phyloP scores from a whole-genome alignment of 192 early-diverging fungal genomes.

The Chytriomyces confervae region DNA sequence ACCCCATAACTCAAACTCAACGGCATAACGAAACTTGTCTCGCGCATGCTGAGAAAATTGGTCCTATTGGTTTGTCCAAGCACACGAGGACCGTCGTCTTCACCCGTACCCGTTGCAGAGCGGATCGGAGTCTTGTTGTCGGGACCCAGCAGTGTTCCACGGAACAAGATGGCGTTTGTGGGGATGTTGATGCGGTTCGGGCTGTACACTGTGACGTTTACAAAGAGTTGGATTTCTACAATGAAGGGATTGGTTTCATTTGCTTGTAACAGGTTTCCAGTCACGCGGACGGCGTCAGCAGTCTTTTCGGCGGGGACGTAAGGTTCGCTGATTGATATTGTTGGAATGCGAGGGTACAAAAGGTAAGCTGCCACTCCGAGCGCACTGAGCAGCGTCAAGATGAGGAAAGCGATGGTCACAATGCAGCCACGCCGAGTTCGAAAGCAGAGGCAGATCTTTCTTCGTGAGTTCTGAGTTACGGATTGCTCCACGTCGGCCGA shows the following conservation, averaged over 20 bases:
- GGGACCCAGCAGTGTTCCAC: background rate
- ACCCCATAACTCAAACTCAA: background rate
- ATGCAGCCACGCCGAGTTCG: constrained; percentile 16
- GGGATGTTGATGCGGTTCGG: background rate
- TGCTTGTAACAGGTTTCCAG: constrained; percentile 6
- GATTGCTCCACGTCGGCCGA: no score
- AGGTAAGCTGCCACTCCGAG: constrained; percentile 16
- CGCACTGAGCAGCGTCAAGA: constrained; percentile 1
- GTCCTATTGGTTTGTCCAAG: background rate
- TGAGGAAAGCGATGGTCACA: background rate
- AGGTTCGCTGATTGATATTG: constrained; percentile 5
- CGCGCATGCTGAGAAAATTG: background rate
- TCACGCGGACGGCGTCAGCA: background rate
- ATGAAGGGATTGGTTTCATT: background rate
- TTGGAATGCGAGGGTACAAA: constrained; percentile 18
- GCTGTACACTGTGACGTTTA: constrained; percentile 11
- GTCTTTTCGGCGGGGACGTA: background rate
- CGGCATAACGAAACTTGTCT: constrained; percentile 1
- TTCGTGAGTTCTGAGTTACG: no score
- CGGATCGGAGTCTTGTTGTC: background rate
- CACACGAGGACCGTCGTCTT: background rate
- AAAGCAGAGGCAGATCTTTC: constrained; percentile 19
- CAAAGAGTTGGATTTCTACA: constrained; percentile 6
- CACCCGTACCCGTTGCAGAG: background rate
- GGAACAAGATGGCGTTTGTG: background rate